Percentiles rank a stretch among this genome's conserved stretches.
Evolutionary conservation across 2,329 filamentous ascomycete species (phyloP).

Genomic region (Beauveria caledonica): DNA sequence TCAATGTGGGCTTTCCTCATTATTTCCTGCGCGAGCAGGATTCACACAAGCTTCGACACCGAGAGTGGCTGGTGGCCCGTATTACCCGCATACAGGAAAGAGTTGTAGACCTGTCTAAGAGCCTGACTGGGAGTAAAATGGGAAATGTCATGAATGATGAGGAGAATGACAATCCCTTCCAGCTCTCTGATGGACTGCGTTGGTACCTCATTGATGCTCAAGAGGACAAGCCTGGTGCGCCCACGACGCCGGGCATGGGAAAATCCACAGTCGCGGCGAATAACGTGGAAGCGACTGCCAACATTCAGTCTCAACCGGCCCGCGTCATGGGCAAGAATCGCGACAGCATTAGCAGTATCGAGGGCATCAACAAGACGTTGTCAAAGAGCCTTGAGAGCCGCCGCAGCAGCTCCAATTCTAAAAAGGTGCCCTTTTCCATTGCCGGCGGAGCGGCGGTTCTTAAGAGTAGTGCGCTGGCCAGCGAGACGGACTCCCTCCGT

Average conservation of each 20-base stretch:
- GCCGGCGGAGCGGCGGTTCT: conserved; percentile 31
- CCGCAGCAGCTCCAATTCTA: conserved; percentile 78
- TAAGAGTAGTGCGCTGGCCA: conserved; percentile 45
- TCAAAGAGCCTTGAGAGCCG: conserved; percentile 87
- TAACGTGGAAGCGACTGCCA: conserved; percentile 78
- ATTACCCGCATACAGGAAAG: conserved; percentile 88
- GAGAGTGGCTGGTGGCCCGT: conserved; percentile 94
- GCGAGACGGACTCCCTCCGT: conserved; percentile 51
- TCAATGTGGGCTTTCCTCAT: conserved; percentile 95
- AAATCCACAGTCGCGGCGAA: conserved; percentile 88
- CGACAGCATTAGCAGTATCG: conserved; percentile 49
- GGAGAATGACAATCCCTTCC: conserved; percentile 94
- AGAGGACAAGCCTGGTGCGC: conserved; percentile 87
- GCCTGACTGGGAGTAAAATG: conserved; percentile 42
- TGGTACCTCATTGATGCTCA: conserved; percentile 94
- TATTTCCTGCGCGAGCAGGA: conserved; percentile 95
- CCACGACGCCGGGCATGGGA: conserved; percentile 83
- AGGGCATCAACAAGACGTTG: conserved; percentile 67
- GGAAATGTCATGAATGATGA: conserved; percentile 48
- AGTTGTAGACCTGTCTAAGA: conserved; percentile 84
- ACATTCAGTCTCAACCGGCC: conserved; percentile 45
- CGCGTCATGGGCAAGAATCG: conserved; percentile 36
- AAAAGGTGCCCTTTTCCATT: conserved; percentile 57
- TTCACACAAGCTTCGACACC: conserved; percentile 68
- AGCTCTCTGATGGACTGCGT: conserved; percentile 84